Evolutionary conservation across 2,329 filamentous ascomycete species (phyloP).

Genomic region (Curvularia verruculosa): DNA sequence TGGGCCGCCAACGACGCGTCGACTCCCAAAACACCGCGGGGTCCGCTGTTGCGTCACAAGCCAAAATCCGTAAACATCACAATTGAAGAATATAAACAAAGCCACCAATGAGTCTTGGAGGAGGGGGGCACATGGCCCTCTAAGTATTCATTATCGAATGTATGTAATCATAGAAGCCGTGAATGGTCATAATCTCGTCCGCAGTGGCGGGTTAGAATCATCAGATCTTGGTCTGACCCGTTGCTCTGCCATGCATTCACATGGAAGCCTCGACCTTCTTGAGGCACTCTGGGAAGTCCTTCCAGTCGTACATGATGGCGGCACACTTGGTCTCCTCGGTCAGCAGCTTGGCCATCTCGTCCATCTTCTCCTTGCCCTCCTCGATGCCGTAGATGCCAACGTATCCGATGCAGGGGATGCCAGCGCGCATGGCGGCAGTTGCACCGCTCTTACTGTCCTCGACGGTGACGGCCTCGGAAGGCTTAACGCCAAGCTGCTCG

Average conservation of each 20-base stretch:
- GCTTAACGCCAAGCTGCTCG: constrained; percentile 71
- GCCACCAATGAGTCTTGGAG: background rate
- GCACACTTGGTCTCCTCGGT: constrained; percentile 56
- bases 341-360: constrained; percentile 58
- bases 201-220: constrained; percentile 18
- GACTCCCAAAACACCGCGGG: constrained; percentile 1
- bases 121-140: constrained; percentile 3
- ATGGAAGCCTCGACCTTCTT: constrained; percentile 55
- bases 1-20: constrained; percentile 12
- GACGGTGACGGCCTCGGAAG: constrained; percentile 76
- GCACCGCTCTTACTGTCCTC: constrained; percentile 90
- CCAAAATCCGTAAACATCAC: constrained; percentile 10
- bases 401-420: constrained; percentile 83
- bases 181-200: constrained; percentile 28
- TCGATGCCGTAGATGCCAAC: constrained; percentile 67
- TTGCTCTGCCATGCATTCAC: constrained; percentile 25
- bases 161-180: constrained; percentile 22
- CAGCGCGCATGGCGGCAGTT: constrained; percentile 75
- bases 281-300: constrained; percentile 56
- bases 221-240: constrained; percentile 17
- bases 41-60: constrained; percentile 15
- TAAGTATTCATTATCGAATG: constrained; percentile 15
- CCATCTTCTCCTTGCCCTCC: constrained; percentile 51
- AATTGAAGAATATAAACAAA: background rate
- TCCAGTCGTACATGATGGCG: constrained; percentile 60